Conservation (phyloP, 2,329 filamentous ascomycete genomes). For the Aspergillus ibericus region DNA sequence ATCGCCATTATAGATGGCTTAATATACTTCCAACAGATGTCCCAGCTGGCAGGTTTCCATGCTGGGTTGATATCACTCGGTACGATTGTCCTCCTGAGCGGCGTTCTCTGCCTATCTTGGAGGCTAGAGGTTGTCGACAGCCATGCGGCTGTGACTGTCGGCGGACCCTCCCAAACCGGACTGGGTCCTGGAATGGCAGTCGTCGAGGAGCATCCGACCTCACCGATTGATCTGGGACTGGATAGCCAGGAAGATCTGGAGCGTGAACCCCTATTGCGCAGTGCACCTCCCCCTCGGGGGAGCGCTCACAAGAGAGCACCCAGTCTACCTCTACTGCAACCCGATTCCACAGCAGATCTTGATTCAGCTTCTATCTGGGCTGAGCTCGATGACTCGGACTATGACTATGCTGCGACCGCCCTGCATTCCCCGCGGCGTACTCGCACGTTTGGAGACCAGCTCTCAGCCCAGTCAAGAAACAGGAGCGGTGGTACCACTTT, state of each 20-base stretch:
- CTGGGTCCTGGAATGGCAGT: constrained; percentile 81
- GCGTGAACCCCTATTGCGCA: constrained; percentile 40
- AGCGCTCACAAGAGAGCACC: constrained; percentile 35
- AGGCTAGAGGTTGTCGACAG: constrained; percentile 69
- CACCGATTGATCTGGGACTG: constrained; percentile 25
- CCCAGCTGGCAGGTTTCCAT: constrained; percentile 71
- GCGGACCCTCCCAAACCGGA: constrained; percentile 62
- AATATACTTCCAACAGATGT: constrained; percentile 92
- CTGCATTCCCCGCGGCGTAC: constrained; percentile 13
- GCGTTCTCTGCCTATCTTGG: constrained; percentile 91
- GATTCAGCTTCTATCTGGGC: constrained; percentile 84
- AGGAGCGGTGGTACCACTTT: constrained; percentile 23
- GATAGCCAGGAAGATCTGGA: constrained; percentile 44
- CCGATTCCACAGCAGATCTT: constrained; percentile 54
- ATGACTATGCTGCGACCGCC: constrained; percentile 22
- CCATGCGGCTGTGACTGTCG: constrained; percentile 35
- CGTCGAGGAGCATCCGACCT: constrained; percentile 56
- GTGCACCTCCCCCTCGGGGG: constrained; percentile 25
- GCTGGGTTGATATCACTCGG: constrained; percentile 75
- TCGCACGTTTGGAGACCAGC: constrained; percentile 14
- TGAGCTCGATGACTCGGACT: constrained; percentile 74
- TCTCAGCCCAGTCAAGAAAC: constrained; percentile 24
- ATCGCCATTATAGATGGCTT: constrained; percentile 95
- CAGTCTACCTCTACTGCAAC: constrained; percentile 31
- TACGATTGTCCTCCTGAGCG: constrained; percentile 79